phyloP scores from a whole-genome alignment of 345 rosid genomes.

The Arabidopsis suecica region DNA sequence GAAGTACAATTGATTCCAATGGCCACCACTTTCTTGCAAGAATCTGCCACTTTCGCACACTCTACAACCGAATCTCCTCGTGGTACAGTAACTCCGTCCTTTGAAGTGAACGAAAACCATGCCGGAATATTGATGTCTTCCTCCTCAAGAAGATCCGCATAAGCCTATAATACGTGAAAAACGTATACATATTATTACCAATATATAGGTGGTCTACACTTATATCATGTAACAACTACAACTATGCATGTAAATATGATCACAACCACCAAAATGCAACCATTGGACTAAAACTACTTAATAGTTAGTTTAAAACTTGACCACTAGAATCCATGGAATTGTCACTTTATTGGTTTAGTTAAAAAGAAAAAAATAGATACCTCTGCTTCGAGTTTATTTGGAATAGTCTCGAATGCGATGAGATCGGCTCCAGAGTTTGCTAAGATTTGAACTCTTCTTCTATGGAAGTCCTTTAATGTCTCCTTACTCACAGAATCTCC shows the following conservation, averaged over 20 bases:
- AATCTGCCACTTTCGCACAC: slow-evolving; percentile 73
- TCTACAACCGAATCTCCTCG: slow-evolving; percentile 74
- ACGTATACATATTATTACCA: too few relatives aligned
- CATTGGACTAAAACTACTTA: background rate
- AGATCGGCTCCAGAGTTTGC: slow-evolving; percentile 72
- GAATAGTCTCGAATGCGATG: slow-evolving; percentile 88
- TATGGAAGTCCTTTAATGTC: slow-evolving; percentile 82
- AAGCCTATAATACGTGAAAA: slow-evolving; percentile 55
- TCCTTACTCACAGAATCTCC: slow-evolving; percentile 63
- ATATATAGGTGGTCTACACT: too few relatives aligned
- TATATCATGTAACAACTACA: background rate
- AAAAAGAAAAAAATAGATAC: slow-evolving; percentile 36
- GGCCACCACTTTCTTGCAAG: slow-evolving; percentile 72
- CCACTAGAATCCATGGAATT: background rate
- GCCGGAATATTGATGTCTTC: slow-evolving; percentile 67
- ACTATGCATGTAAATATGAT: too few relatives aligned
- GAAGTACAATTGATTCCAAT: slow-evolving; percentile 89
- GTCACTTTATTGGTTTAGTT: background rate
- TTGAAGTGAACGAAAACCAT: slow-evolving; percentile 84
- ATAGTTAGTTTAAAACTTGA: background rate
- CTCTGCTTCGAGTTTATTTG: slow-evolving; percentile 91
- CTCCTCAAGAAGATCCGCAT: slow-evolving; percentile 81
- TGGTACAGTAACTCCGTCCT: slow-evolving; percentile 74
- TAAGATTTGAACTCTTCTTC: slow-evolving; percentile 81
- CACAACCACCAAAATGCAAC: too few relatives aligned